phyloP scores from a whole-genome alignment of 805 yeast species.

The Yarrowia sp. region DNA sequence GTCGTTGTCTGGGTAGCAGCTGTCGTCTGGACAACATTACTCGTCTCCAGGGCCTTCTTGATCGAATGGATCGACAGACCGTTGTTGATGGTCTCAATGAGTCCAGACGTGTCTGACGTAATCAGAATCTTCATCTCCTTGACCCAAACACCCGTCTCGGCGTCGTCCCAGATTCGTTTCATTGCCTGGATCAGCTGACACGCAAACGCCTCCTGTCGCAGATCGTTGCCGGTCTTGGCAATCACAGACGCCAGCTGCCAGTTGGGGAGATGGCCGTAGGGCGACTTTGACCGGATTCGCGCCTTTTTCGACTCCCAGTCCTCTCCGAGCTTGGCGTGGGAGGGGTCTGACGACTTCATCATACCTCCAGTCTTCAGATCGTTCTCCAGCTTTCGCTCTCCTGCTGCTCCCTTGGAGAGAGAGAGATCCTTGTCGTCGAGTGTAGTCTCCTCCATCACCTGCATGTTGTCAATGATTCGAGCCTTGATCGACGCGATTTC shows the following conservation, averaged over 20 bases:
- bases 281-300: constrained; percentile 77
- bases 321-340: constrained; percentile 77
- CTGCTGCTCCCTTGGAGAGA: constrained; percentile 68
- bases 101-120: constrained; percentile 88
- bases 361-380: constrained; percentile 84
- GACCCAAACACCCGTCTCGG: constrained; percentile 82
- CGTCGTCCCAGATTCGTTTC: constrained; percentile 80
- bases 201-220: constrained; percentile 97
- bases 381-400: constrained; percentile 89
- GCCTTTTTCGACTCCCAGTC: constrained; percentile 88
- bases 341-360: constrained; percentile 50
- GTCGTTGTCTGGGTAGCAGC: constrained; percentile 66
- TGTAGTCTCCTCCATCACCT: constrained; percentile 69
- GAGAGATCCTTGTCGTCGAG: constrained; percentile 57
- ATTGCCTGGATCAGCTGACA: constrained; percentile 90
- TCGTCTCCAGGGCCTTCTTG: constrained; percentile 79
- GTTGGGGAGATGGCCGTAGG: constrained; percentile 82
- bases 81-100: constrained; percentile 95
- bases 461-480: constrained; percentile 74
- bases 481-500: constrained; percentile 73
- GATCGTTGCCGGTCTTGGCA: constrained; percentile 94
- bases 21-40: constrained; percentile 9
- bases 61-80: constrained; percentile 94
- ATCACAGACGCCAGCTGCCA: constrained; percentile 97
- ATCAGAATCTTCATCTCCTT: constrained; percentile 90